phyloP scores from a whole-genome alignment of 2,329 filamentous ascomycete species.

The Alternaria sp. region DNA sequence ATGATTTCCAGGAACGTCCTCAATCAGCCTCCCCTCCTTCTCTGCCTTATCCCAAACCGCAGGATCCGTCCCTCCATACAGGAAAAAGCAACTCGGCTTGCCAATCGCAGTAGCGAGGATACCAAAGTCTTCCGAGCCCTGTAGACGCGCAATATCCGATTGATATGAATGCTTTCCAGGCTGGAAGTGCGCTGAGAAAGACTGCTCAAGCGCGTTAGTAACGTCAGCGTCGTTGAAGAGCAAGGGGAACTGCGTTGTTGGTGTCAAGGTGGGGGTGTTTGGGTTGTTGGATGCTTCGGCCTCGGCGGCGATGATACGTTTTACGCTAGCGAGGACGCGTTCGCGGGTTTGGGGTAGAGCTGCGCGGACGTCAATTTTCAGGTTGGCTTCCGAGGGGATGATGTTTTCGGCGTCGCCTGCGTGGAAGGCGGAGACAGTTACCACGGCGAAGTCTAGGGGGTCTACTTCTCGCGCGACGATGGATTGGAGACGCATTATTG shows the following conservation, averaged over 20 bases:
- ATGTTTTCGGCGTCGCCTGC: constrained; percentile 67
- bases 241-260: constrained; percentile 53
- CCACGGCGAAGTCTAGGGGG: constrained; percentile 61
- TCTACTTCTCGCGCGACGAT: constrained; percentile 63
- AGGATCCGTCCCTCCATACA: constrained; percentile 61
- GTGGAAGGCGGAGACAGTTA: constrained; percentile 65
- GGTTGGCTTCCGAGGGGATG: constrained; percentile 61
- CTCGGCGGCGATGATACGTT: constrained; percentile 63
- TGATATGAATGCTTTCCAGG: constrained; percentile 39
- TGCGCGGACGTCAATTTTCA: constrained; percentile 63
- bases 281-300: constrained; percentile 56
- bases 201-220: constrained; percentile 50
- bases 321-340: constrained; percentile 55
- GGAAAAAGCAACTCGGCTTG: constrained; percentile 62
- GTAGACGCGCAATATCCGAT: constrained; percentile 49
- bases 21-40: constrained; percentile 54
- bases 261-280: constrained; percentile 52
- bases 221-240: constrained; percentile 59
- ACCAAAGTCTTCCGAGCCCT: constrained; percentile 65
- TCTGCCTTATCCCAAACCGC: constrained; percentile 58
- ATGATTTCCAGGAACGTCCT: constrained; percentile 64
- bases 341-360: constrained; percentile 55
- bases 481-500: constrained; percentile 65
- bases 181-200: constrained; percentile 57
- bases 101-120: constrained; percentile 59